These are phyloP conservation scores for Lycium barbarum DNA, from an alignment of 257 asterid genomes.

Conservation along the genomic window DNA sequence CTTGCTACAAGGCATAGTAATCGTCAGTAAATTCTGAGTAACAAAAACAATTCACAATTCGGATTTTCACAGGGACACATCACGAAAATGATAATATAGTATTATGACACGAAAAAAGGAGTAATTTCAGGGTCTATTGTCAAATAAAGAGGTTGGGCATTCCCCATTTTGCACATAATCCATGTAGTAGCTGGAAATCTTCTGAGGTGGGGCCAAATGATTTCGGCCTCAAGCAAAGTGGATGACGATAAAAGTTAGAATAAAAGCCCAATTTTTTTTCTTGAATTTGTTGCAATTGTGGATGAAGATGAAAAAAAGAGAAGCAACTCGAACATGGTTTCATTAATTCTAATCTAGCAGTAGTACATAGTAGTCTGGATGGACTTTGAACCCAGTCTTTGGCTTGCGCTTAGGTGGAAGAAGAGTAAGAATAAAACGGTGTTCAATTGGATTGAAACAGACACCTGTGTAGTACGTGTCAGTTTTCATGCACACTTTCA, in stretches of 20 bases:
- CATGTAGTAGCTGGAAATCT: conserved; percentile 2
- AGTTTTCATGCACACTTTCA: conserved; percentile 57
- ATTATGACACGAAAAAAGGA: neutral
- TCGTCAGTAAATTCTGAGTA: neutral
- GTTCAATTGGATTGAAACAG: conserved; percentile 28
- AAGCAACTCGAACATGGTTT: conserved; percentile 1
- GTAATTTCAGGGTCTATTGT: neutral
- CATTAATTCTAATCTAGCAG: neutral
- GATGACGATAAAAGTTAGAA: conserved; percentile 15
- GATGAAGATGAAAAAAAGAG: conserved; percentile 20
- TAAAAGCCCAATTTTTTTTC: neutral
- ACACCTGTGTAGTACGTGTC: conserved; percentile 75
- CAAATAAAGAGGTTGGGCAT: neutral
- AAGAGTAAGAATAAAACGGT: conserved; percentile 19
- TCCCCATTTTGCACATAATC: neutral
- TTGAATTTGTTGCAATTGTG: conserved; percentile 1
- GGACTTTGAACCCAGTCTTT: neutral
- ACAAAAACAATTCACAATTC: neutral
- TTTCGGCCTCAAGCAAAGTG: conserved; percentile 17
- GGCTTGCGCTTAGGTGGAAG: conserved; percentile 2
- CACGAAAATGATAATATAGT: neutral
- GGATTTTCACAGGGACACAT: neutral
- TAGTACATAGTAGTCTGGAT: conserved; percentile 10
- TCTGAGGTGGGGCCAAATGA: conserved; percentile 23
- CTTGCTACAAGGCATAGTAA: too few species aligned